Conservation (phyloP, 345 rosid genomes). For the Linum tenue region DNA sequence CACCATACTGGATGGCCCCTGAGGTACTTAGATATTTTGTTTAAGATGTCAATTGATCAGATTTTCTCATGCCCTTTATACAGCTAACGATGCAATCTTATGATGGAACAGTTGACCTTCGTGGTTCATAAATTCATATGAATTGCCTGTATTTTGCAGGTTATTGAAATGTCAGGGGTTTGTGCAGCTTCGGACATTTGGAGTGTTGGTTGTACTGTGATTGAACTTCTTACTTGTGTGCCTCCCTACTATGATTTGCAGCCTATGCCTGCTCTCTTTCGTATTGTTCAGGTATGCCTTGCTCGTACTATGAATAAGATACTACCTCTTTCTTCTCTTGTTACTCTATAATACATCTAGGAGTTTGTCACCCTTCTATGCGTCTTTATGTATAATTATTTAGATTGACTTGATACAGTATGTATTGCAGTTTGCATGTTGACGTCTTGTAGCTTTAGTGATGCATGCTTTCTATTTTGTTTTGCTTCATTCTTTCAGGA, state of each 20-base stretch:
- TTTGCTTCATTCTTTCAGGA: slow-evolving; percentile 40
- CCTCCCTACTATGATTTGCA: slow-evolving; percentile 98
- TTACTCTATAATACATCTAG: no score
- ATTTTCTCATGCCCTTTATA: background rate
- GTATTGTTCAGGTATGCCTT: slow-evolving; percentile 89
- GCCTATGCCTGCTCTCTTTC: slow-evolving; percentile 97
- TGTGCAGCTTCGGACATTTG: slow-evolving; percentile 99
- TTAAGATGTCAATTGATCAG: background rate
- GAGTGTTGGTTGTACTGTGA: slow-evolving; percentile 99
- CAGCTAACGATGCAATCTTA: background rate
- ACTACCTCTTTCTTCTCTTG: background rate
- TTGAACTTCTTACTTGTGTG: slow-evolving; percentile 90
- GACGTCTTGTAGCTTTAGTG: background rate
- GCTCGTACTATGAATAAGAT: background rate
- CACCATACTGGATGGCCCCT: slow-evolving; percentile 99
- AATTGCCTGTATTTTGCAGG: slow-evolving; percentile 45
- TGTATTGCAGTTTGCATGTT: background rate
- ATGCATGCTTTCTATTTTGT: background rate
- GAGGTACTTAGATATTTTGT: slow-evolving; percentile 45
- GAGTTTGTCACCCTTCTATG: background rate
- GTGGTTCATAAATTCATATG: slow-evolving; percentile 10
- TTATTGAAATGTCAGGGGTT: slow-evolving; percentile 99
- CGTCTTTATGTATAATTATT: background rate
- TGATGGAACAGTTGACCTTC: slow-evolving; percentile 6
- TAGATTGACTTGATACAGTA: background rate